A percentile compares a stretch with the other conserved stretches of the same genome.
These are phyloP conservation scores for Hansenula lynferdii DNA, from an alignment of 1,139 yeast species.

Conservation along the genomic window DNA sequence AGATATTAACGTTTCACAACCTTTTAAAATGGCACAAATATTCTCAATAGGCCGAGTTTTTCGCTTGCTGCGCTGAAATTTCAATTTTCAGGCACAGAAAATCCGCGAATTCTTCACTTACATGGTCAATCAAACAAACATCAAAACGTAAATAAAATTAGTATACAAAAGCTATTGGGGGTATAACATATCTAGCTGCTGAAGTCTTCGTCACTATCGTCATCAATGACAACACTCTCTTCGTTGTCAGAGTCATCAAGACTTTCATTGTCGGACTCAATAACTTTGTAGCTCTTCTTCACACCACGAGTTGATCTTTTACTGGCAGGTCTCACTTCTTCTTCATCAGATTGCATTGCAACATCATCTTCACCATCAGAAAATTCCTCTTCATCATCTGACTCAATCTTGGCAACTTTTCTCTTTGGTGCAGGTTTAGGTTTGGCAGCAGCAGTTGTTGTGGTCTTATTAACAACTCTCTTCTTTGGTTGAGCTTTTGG, in stretches of 20 bases:
- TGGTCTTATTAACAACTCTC: background rate
- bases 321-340: background rate
- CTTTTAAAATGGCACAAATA: background rate
- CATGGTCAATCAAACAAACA: background rate
- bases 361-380: background rate
- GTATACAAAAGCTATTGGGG: background rate
- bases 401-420: constrained; percentile 1
- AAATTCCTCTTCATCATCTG: constrained; percentile 1
- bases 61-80: background rate
- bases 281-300: constrained; percentile 4
- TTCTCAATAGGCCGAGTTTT: background rate
- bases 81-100: background rate
- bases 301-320: constrained; percentile 2
- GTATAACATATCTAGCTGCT: background rate
- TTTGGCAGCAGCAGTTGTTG: constrained; percentile 1
- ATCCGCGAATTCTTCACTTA: background rate
- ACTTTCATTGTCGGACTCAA: constrained; percentile 4
- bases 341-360: background rate
- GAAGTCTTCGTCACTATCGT: constrained; percentile 1
- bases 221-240: constrained; percentile 1
- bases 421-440: constrained; percentile 2
- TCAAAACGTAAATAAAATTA: background rate
- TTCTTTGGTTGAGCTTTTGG: background rate
- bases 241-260: background rate
- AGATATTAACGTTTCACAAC: too few relatives aligned